Evolutionary conservation across 2,329 filamentous ascomycete species (phyloP), one percentile per base, ranked within the genome.

Genomic region (Ascochyta lentis): DNA sequence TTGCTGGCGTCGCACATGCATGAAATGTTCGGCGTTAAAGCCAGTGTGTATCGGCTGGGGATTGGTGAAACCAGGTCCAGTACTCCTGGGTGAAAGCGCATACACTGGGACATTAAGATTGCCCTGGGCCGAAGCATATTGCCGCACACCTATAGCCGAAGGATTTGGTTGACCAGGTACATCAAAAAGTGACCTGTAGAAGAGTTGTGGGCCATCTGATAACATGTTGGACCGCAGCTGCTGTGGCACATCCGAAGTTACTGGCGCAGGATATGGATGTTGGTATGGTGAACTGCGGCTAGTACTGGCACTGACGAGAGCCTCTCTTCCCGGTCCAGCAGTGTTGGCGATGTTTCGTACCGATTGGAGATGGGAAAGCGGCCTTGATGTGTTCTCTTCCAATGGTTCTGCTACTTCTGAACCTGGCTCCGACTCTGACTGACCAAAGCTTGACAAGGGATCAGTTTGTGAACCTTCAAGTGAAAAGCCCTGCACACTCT

Each of bases 1-100:
- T 33, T 56, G 54, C 9, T 44, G 54, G 22, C 48, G 48, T 26
- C 24, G 43, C 40, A 53, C 19, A 4, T 39, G 23, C 27, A 49
- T 35, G 23, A 52, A 57, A 8, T 40, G 27, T 15, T 46, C 19
- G 3, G 19, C 22, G 12, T 38, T 35, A 16, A 55, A 55, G 23
- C 35, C 13, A n/a, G 37, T 9, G 31, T 10, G 23, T 8, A 38
- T 4, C 9, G 13, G 15, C 19, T 22, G 26, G 10, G 4, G 10
- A 12, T 16, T 22, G 2, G 26, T 22, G 3, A n/a, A 13, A 3
- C n/a, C 4, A 8, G 16, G 15, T 31, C 19, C 33, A 44, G 34
- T 10, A 12, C 33, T 26, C 5, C 26, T 45, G 10, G 40, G 19
- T 5, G 34, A 33, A 10, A 38, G 48, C 23, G 31, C 24, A 31